Evolutionary conservation across 2,329 filamentous ascomycete genomes (phyloP).

Genomic region (Clarireedia monteithiana): DNA sequence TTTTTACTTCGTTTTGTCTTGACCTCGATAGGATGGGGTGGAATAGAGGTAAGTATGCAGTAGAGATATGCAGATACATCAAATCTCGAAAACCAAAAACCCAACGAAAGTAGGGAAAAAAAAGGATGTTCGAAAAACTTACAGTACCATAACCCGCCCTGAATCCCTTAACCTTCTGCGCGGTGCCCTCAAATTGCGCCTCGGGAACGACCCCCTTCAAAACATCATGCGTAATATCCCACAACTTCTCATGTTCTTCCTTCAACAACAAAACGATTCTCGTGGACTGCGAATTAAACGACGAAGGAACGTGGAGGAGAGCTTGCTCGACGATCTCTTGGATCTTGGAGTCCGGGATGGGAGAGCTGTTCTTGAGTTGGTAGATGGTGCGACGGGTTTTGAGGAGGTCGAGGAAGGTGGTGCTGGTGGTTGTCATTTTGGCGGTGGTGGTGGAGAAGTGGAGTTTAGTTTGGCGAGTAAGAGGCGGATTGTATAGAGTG

Average conservation of each 20-base stretch:
- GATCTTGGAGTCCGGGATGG: conserved; percentile 51
- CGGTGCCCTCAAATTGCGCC: conserved; percentile 17
- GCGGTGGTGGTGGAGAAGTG: neutral
- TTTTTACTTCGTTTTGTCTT: neutral
- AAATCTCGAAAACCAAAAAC: no score
- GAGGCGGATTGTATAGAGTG: no score
- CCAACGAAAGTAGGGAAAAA: neutral
- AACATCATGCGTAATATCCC: conserved; percentile 62
- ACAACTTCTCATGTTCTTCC: conserved; percentile 79
- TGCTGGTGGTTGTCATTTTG: conserved; percentile 10
- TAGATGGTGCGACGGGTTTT: conserved; percentile 64
- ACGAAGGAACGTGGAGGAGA: conserved; percentile 63
- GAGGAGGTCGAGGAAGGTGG: conserved; percentile 50
- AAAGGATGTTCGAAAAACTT: conserved; percentile 30
- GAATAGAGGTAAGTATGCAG: neutral
- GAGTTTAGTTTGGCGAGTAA: no score
- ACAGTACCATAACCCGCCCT: conserved; percentile 68
- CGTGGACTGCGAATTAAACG: conserved; percentile 85
- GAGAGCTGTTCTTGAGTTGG: conserved; percentile 54
- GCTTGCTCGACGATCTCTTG: conserved; percentile 56
- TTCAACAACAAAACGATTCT: conserved; percentile 72
- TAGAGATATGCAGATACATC: neutral
- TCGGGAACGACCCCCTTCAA: conserved; percentile 62
- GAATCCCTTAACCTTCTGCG: conserved; percentile 43
- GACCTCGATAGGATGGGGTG: neutral